phyloP scores from a whole-genome alignment of 2,329 filamentous ascomycete genomes.

The Fusarium veterinarium region DNA sequence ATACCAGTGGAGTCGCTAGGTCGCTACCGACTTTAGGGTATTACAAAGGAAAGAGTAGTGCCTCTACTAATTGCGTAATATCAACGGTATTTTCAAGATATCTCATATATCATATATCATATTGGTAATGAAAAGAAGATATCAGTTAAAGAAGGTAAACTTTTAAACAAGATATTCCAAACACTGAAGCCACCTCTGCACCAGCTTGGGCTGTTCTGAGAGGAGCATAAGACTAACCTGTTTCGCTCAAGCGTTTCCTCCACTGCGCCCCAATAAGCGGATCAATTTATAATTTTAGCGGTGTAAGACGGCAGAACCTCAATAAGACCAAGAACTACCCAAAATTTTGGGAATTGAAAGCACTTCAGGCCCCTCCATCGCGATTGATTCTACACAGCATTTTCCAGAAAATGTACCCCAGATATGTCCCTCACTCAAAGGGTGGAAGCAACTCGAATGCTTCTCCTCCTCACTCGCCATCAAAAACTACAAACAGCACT shows the following conservation, averaged over 20 bases:
- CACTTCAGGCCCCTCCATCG: slow-evolving; percentile 28
- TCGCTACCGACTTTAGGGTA: background rate
- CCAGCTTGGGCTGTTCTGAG: background rate
- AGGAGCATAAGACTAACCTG: background rate
- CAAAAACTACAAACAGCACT: background rate
- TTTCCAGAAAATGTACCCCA: slow-evolving; percentile 53
- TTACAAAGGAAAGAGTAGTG: background rate
- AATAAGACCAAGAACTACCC: slow-evolving; percentile 49
- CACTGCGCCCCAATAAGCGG: background rate
- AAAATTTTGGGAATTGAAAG: slow-evolving; percentile 50
- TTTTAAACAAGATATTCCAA: background rate
- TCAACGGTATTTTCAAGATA: background rate
- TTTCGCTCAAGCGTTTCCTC: background rate
- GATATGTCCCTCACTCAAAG: slow-evolving; percentile 55
- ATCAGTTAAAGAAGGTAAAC: background rate
- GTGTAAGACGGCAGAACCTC: slow-evolving; percentile 52
- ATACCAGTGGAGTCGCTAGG: slow-evolving; percentile 22
- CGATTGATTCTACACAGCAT: slow-evolving; percentile 12
- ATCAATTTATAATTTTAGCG: slow-evolving; percentile 49
- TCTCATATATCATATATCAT: background rate
- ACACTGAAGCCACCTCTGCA: background rate
- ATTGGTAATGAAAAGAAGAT: background rate
- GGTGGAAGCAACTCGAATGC: slow-evolving; percentile 6
- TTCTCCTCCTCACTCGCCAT: background rate
- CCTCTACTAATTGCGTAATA: background rate